These are phyloP conservation scores for Candida parachauliodes DNA, from an alignment of 805 yeast genomes.

Conservation along the genomic window DNA sequence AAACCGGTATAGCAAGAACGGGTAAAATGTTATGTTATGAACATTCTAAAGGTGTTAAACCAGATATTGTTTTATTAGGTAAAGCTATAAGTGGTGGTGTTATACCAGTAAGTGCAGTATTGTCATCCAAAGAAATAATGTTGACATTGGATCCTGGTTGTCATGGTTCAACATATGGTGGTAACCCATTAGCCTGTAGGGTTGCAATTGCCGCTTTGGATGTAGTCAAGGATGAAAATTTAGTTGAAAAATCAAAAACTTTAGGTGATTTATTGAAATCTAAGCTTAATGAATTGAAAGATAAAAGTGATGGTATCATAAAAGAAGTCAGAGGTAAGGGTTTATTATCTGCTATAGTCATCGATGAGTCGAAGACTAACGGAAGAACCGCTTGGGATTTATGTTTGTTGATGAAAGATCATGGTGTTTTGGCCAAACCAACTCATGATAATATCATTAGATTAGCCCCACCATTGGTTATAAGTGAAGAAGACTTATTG, in stretches of 20 bases:
- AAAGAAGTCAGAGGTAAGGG: conserved; percentile 80
- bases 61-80: conserved; percentile 86
- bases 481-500: conserved; percentile 78
- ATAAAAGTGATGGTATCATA: conserved; percentile 49
- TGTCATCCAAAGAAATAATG: conserved; percentile 89
- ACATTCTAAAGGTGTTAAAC: conserved; percentile 74
- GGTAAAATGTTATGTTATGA: conserved; percentile 91
- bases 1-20: conserved; percentile 96
- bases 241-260: conserved; percentile 70
- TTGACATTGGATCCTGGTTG: conserved; percentile 88
- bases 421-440: conserved; percentile 92
- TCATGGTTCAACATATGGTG: conserved; percentile 97
- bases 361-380: conserved; percentile 76
- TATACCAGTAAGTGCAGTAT: conserved; percentile 84
- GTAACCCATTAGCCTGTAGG: conserved; percentile 90
- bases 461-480: conserved; percentile 93
- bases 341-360: conserved; percentile 83
- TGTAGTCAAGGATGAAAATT: conserved; percentile 82
- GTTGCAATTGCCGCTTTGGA: conserved; percentile 92
- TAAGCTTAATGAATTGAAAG: conserved; percentile 52
- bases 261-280: conserved; percentile 69
- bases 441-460: conserved; percentile 95
- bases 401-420: conserved; percentile 81
- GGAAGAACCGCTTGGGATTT: conserved; percentile 97
- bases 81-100: conserved; percentile 97